Evolutionary conservation across 805 yeast species (phyloP), one percentile per base, ranked within the genome.

Genomic region (Lipomyces japonicus): DNA sequence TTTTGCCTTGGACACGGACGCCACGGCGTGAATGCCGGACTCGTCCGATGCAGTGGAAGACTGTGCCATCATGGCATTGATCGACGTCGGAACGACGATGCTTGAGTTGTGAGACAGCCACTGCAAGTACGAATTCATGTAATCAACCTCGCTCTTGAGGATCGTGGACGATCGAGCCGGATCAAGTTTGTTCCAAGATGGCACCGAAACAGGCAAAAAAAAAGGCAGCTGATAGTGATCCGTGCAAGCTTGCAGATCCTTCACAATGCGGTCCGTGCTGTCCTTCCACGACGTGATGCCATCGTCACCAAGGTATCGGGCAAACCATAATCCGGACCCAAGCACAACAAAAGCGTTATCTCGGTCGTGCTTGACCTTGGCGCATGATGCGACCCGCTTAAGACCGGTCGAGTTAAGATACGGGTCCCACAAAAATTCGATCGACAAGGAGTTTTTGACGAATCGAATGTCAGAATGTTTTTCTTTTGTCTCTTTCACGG

Each of bases 361-460:
- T 37, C 19, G 32, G 22, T 38, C 39, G 21, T 38, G 36, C 19
- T 38, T 39, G 28, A 37, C 32, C 22, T 32, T 42, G 30, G 37
- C 44, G 48, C 48, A 50, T 21, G 44, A 19, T 3, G 34, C 26
- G 18, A 55, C 25, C 22, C 43, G 22, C 38, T 39, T 30, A 24
- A 53, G 4, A 28, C 46, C 48, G 18, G 57, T 40, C 24, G 50
- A 42, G 42, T 59, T 50, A 35, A 58, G 40, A 32, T 48, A 57
- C 19, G 61, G 61, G 30, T 57, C 61, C 61, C 61, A 57, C 26
- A 51, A 38, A 24, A 57, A 57, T 48, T 52, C 55, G 38, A 54
- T 39, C 28, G 44, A 40, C 35, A 55, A 24, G n/a, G 51, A 58
- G 39, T 49, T 46, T 25, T 48, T 43, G 31, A 38, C 36, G 42